Base-by-base conservation (phyloP, 2,329 filamentous ascomycete species). In the Arachnopeziza araneosa region DNA sequence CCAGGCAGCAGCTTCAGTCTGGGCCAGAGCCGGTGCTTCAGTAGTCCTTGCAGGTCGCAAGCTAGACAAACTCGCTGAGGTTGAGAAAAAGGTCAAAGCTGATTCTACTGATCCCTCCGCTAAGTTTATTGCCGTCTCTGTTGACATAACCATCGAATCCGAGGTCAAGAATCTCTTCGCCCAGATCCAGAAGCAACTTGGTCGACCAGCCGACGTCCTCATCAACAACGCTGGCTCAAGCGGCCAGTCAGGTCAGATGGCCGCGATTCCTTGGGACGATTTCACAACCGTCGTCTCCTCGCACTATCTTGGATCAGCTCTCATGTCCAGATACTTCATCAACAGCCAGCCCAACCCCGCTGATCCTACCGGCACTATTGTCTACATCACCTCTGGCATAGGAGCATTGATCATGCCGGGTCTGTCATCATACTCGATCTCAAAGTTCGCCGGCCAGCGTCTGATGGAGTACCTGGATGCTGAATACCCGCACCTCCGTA, bases 391-490 rank as follows among this genome's bases (percentile, higher is more conserved):
- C 32, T 78, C 75, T 58, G 68, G 70, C 32, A 78, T 76, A 1
- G 78, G 74, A 0, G 68, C 75, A 22, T 51, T 66, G 9, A 56
- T 71, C 9, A 55, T 52, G 0, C 70, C 69, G 0, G 73, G 74
- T 1, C 75, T 70, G 0, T 78, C 75, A 19, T 73, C 73, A 0
- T 83, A 82, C 65, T 76, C 79, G 65, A 70, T 70, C 1, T 70
- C 71, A 49, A 81, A 82, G 64, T 73, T 80, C 50, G 75, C 76
- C 0, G 59, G 77, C 1, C 68, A 73, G 54, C 74, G 78, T 5
- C 67, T 81, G 19, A 75, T 73, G 24, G 76, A 82, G 65, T 79
- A 58, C 14, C 50, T 22, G 7, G 21, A 24, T 22, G 50, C 24
- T n/a, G 79, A 82, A 62, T 78, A 82, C 64, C 65, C 64, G 9